phyloP scores from a whole-genome alignment of 768 basidiomycete species.

The Leccinum aurantiacum region DNA sequence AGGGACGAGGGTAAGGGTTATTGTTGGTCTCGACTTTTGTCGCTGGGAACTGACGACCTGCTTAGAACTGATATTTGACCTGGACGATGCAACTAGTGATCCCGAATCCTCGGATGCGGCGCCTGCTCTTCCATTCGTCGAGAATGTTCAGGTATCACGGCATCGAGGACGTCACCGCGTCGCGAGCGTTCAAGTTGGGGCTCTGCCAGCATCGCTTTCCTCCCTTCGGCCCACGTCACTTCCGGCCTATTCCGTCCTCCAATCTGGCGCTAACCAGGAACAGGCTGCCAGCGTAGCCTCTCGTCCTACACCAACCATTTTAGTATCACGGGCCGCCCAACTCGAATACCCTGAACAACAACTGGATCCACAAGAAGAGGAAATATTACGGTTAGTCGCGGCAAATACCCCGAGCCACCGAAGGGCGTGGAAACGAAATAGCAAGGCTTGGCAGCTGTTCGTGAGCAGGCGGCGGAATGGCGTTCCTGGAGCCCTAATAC shows the following conservation, averaged over 20 bases:
- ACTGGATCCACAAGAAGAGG: constrained; percentile 45
- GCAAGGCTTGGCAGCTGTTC: constrained; percentile 65
- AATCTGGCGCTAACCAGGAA: constrained; percentile 20
- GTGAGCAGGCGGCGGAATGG: constrained; percentile 37
- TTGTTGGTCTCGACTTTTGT: background rate
- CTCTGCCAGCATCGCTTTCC: constrained; percentile 57
- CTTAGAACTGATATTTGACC: constrained; percentile 68
- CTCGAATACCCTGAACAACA: constrained; percentile 26
- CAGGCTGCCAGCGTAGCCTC: background rate
- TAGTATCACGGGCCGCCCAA: constrained; percentile 2
- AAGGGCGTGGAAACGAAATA: constrained; percentile 64
- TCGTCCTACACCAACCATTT: background rate
- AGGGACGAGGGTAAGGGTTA: constrained; percentile 47
- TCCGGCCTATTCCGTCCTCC: constrained; percentile 63
- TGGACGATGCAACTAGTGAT: constrained; percentile 53
- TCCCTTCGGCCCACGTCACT: constrained; percentile 66
- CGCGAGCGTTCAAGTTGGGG: constrained; percentile 31
- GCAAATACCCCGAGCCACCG: constrained; percentile 70
- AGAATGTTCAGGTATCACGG: constrained; percentile 26
- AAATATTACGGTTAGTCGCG: constrained; percentile 62
- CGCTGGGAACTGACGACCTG: constrained; percentile 5
- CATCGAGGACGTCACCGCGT: constrained; percentile 28
- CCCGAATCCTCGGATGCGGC: constrained; percentile 34
- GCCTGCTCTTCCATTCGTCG: constrained; percentile 38
- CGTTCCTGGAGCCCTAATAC: constrained; percentile 32